These are phyloP conservation scores for Moniliophthora roreri DNA, from an alignment of 1,284 basidiomycete genomes.

Conservation along the genomic window DNA sequence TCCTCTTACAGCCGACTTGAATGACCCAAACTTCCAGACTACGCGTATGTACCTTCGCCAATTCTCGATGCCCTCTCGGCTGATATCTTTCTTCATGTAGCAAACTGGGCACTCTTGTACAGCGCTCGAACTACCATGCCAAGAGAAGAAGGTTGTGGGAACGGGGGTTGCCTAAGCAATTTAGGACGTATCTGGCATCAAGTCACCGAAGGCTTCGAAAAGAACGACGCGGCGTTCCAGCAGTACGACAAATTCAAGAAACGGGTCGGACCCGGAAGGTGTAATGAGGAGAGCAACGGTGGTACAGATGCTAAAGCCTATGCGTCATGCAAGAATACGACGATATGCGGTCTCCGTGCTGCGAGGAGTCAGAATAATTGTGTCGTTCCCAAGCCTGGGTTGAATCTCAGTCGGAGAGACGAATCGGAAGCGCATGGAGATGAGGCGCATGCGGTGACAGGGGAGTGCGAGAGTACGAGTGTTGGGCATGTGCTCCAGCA, in stretches of 20 bases:
- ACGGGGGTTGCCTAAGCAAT: constrained; percentile 33
- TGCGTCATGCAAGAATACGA: constrained; percentile 39
- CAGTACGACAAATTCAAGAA: constrained; percentile 41
- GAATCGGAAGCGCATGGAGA: background rate
- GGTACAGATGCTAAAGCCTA: constrained; percentile 12
- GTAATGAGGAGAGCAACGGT: constrained; percentile 26
- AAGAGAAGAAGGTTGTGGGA: constrained; percentile 21
- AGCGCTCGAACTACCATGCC: constrained; percentile 52
- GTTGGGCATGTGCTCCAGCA: constrained; percentile 9
- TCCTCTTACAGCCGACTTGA: constrained; percentile 31
- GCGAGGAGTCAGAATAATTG: constrained; percentile 50
- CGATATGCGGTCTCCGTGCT: constrained; percentile 48
- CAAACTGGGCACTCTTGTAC: constrained; percentile 56
- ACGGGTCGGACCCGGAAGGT: constrained; percentile 33
- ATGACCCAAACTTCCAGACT: constrained; percentile 36
- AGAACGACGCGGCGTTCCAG: constrained; percentile 47
- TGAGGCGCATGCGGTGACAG: background rate
- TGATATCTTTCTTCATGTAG: constrained; percentile 25
- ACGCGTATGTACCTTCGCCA: constrained; percentile 22
- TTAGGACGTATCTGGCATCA: constrained; percentile 66
- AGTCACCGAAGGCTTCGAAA: constrained; percentile 54
- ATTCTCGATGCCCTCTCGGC: background rate
- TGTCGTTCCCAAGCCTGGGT: constrained; percentile 24
- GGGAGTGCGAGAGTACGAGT: constrained; percentile 8
- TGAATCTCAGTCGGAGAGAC: background rate